Base-by-base conservation (phyloP, 192 early-diverging fungal species). In the Spinellus fusiger region DNA sequence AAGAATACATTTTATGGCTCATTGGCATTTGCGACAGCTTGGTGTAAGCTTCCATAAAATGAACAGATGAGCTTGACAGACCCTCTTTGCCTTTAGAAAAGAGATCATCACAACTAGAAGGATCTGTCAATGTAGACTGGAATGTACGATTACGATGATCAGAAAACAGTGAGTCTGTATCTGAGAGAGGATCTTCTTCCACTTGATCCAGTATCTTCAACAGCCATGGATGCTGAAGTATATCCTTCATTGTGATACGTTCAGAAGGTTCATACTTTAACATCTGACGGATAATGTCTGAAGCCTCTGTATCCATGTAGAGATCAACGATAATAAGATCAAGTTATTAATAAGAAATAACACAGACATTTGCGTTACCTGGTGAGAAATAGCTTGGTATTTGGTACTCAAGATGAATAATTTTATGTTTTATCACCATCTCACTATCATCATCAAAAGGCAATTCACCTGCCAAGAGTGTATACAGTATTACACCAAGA, bases 401-500 rank as follows among this genome's bases (percentile, higher is more conserved):
- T 20, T 77, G 77, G 68, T 89, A 93, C 51, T 91, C 86, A 4
- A 90, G 70, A 20, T 81, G 74, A 28, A 84, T 63, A 18, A 93
- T 91, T 65, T 89, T 86, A 44, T 77, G 73, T 62, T 86, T 84
- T 22, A 88, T 77, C 1, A 77, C 71, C 2, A 63, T 61, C 61
- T 93, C 91, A 59, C 77, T 83, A 55, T 93, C 89, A 50, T 91
- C 89, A 69, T 93, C 91, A 69, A 87, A 93, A 5, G 90, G 90
- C 5, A 85, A 69, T 71, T 93, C 86, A 38, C 89, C 90, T 40
- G 86, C 88, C 26, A 93, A 74, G 28, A 94, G 70, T 31, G 92
- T 89, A 68, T 92, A 96, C 20, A 93, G 80, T 51, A 98, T 89
- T 5, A 96, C 87, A 48, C 96, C 96, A 31, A 98, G 77, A 18